These are phyloP conservation scores for Backusella macrospora DNA, from an alignment of 192 early-diverging fungal species.

Conservation along the genomic window DNA sequence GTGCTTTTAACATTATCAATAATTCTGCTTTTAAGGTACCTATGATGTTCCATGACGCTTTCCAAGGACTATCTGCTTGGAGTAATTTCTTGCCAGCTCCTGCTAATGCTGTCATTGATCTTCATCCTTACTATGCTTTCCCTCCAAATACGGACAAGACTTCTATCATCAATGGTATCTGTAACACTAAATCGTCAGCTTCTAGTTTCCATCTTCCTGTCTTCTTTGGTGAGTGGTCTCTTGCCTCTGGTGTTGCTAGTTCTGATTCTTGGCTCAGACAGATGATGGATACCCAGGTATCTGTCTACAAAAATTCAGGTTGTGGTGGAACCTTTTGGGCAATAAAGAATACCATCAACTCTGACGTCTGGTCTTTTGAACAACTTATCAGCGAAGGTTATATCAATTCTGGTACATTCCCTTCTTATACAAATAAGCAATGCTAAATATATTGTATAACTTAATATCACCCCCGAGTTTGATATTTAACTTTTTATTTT, in stretches of 20 bases:
- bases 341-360: constrained; percentile 35
- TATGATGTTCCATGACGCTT: constrained; percentile 52
- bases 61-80: constrained; percentile 41
- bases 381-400: constrained; percentile 27
- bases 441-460: constrained; percentile 14
- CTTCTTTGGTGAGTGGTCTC: constrained; percentile 35
- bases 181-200: not conserved
- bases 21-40: constrained; percentile 33
- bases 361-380: constrained; percentile 35
- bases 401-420: constrained; percentile 32
- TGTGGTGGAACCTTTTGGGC: constrained; percentile 35
- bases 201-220: constrained; percentile 34
- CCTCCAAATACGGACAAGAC: not conserved
- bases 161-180: constrained; percentile 28
- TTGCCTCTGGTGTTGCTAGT: constrained; percentile 23
- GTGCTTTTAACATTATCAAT: constrained; percentile 44
- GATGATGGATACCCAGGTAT: constrained; percentile 37
- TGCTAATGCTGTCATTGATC: constrained; percentile 39
- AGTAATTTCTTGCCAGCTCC: constrained; percentile 37
- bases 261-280: constrained; percentile 20
- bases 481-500: too few species aligned
- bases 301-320: constrained; percentile 23
- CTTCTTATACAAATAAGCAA: constrained; percentile 23
- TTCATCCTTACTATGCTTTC: constrained; percentile 40
- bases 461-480: too few species aligned